Base-by-base conservation (phyloP, 352 stramenopile species). In the Phytophthora pluvialis region DNA sequence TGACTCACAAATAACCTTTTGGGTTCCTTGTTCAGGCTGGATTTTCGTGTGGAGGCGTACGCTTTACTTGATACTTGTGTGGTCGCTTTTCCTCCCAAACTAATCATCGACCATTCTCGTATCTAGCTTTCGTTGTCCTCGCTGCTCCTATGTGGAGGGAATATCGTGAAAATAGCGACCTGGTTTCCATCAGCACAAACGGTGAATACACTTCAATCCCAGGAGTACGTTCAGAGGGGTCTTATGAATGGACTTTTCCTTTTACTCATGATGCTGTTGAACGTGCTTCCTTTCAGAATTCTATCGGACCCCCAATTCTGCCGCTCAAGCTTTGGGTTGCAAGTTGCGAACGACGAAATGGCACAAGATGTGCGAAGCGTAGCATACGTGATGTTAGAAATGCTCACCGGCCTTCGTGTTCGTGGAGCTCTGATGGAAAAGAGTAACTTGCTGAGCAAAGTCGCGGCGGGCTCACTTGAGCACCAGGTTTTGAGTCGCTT, bases 301-400 rank as follows among this genome's bases (percentile, higher is more conserved):
- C 68, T 91, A 21, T 42, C 40, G 5, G 63, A 81, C 46, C 51
- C 75, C 5, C 52, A 70, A 36, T 59, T 77, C 35, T 52, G 46
- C n/a, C 72, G 69, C 2, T 69, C 73, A 5, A 56, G 69, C 25
- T 54, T 83, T 6, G 63, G 55, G 26, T 53, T 60, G 9, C 53
- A 75, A 15, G 29, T 57, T 10, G 7, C 36, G 18, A 46, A 45
- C 18, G 44, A 64, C n/a, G 29, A 44, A 15, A 25, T 35, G 3
- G 51, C 56, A 10, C 79, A 83, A 43, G 81, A 90, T 46, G 28
- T 85, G 2, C 68, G 78, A 29, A 87, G 78, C 32, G 60, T 91
- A 11, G 82, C 80, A 3, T 88, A 87, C 40, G 57, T 91, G 25
- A 73, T 88, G 57, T 39, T 77, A 6, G 82, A 91, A 60, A 78